Evolutionary conservation across 441 rosid species (phyloP), one percentile per base, ranked within the genome.

Genomic region (Populus trichocarpa): DNA sequence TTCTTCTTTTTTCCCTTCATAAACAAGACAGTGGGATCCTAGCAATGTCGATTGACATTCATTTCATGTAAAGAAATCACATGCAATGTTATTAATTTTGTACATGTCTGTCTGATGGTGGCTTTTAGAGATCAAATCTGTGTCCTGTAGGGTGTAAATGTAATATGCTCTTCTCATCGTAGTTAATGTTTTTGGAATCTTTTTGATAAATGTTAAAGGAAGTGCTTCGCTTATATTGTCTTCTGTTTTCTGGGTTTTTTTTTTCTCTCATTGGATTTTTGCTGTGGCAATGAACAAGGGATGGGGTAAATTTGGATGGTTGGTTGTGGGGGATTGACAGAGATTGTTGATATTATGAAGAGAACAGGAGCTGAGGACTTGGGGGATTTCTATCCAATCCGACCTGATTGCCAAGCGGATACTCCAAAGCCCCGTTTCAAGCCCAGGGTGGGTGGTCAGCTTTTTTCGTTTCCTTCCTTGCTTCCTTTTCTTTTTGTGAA

Each of bases 391-490:
- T 92, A 86, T 87, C 99, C 93, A 16, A 80, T 90, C 71, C 82
- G 93, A 79, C 87, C 90, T 23, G 99, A 90, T 82, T 92, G 90
- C 83, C 71, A 74, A 83, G 84, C 88, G 6, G 92, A 89, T 16
- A 87, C 85, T 76, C 96, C 96, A 30, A 90, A 85, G 89, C 79
- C 90, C 78, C 90, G 93, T 68, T 95, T 93, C 77, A 93, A 82
- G 87, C 82, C 90, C 71, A 78, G 92, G 90, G 99, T 95, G 40
- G 63, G 75, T 46, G 63, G 75, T 46, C 57, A 46, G 57, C 82
- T 33, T 18, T 28, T 42, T 10, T 72, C 38, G 69, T 46, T 66
- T n/a, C 75, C 69, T 20, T 35, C 20, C 50, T 33, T 30, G 65
- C 67, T 25, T 30, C 42, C 73, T 6, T 18, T 36, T 20, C 22